Evolutionary conservation across 2,329 filamentous ascomycete species (phyloP).

Genomic region (Nothophoma quercina): DNA sequence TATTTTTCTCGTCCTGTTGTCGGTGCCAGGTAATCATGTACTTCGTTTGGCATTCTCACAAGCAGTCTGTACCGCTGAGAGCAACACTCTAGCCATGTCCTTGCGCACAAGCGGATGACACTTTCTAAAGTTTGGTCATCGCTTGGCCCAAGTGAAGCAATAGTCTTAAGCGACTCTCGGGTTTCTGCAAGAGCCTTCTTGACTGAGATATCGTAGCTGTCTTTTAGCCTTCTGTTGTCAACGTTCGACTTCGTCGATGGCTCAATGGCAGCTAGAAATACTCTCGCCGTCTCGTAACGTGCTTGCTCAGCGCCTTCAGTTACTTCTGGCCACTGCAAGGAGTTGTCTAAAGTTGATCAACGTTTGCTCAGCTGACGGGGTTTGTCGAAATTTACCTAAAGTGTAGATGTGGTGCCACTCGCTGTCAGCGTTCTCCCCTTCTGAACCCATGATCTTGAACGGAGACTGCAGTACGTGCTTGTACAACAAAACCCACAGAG

Average conservation of each 20-base stretch:
- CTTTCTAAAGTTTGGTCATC: conserved; percentile 6
- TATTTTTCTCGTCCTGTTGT: not conserved
- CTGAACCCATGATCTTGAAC: conserved; percentile 20
- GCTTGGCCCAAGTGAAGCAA: conserved; percentile 8
- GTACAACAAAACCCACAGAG: conserved; percentile 20
- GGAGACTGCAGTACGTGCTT: conserved; percentile 19
- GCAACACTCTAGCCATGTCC: conserved; percentile 23
- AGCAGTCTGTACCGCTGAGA: conserved; percentile 22
- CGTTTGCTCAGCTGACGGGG: not conserved
- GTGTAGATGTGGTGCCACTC: conserved; percentile 15
- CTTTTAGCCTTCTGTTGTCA: conserved; percentile 4
- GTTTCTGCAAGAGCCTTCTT: not conserved
- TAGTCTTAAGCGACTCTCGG: not conserved
- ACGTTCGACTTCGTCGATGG: not conserved
- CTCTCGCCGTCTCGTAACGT: conserved; percentile 18
- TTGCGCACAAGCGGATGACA: conserved; percentile 16
- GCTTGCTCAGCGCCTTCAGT: conserved; percentile 6
- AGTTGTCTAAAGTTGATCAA: not conserved
- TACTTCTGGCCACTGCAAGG: conserved; percentile 17
- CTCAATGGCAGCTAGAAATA: conserved; percentile 7
- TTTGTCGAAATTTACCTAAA: conserved; percentile 8
- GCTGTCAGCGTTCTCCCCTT: conserved; percentile 7
- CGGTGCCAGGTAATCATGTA: conserved; percentile 3
- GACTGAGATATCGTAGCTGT: conserved; percentile 9
- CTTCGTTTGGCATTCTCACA: conserved; percentile 9